phyloP scores from a whole-genome alignment of 1,139 yeast genomes.

The Scheffersomyces cryptocercus region DNA sequence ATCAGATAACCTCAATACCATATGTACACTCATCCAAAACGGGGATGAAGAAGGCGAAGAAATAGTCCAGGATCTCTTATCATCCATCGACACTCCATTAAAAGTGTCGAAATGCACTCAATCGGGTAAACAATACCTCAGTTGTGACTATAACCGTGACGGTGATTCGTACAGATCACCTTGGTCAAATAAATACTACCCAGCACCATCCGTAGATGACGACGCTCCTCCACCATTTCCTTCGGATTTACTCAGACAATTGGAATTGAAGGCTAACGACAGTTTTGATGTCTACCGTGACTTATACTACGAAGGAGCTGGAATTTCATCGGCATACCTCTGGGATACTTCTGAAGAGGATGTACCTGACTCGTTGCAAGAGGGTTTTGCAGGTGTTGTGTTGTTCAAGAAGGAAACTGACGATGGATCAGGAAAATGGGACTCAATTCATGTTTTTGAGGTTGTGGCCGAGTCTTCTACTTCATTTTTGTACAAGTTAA shows the following conservation, averaged over 20 bases:
- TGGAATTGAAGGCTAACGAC: slow-evolving; percentile 83
- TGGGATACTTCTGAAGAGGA: slow-evolving; percentile 75
- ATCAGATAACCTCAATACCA: slow-evolving; percentile 57
- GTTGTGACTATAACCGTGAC: slow-evolving; percentile 95
- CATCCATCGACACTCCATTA: slow-evolving; percentile 88
- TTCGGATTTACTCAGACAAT: slow-evolving; percentile 60
- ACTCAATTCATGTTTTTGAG: slow-evolving; percentile 90
- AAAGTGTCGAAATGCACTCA: slow-evolving; percentile 55
- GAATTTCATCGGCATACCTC: slow-evolving; percentile 80
- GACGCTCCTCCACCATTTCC: slow-evolving; percentile 73
- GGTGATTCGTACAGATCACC: slow-evolving; percentile 93
- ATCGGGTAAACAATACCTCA: slow-evolving; percentile 67
- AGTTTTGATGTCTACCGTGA: slow-evolving; percentile 93
- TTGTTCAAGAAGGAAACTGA: slow-evolving; percentile 73
- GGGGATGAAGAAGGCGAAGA: slow-evolving; percentile 34
- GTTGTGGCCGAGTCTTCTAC: slow-evolving; percentile 50
- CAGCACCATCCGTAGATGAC: slow-evolving; percentile 55
- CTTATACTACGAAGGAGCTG: slow-evolving; percentile 91
- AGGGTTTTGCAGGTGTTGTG: slow-evolving; percentile 86
- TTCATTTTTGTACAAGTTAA: slow-evolving; percentile 66
- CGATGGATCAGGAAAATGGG: slow-evolving; percentile 73
- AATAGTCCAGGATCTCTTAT: slow-evolving; percentile 81
- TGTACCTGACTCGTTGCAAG: slow-evolving; percentile 33
- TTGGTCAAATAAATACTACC: slow-evolving; percentile 81
- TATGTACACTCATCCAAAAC: slow-evolving; percentile 73